Evolutionary conservation across 495 filamentous ascomycete species (phyloP).

Genomic region (Penicillium paxilli): DNA sequence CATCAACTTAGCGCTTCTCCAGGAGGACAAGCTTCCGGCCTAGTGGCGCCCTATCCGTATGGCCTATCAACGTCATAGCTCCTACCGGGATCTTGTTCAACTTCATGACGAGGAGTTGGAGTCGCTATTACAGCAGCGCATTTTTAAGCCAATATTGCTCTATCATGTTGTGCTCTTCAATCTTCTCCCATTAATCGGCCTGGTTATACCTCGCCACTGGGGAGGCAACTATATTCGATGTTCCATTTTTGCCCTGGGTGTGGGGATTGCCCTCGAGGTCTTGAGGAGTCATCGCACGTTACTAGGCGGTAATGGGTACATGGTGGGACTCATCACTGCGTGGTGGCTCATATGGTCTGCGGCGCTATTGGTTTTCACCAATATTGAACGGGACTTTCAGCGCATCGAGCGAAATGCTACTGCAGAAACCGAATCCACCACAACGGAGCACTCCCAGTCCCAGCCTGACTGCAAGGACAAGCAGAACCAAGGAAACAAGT

Average conservation of each 20-base stretch:
- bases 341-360: conserved; percentile 69
- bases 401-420: conserved; percentile 54
- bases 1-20: conserved; percentile 9
- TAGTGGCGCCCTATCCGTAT: conserved; percentile 29
- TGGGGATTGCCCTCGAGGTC: conserved; percentile 42
- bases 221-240: conserved; percentile 43
- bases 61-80: conserved; percentile 21
- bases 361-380: conserved; percentile 61
- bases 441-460: not conserved
- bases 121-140: conserved; percentile 27
- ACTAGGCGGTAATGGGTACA: conserved; percentile 63
- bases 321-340: conserved; percentile 61
- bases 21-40: conserved; percentile 5
- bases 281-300: conserved; percentile 48
- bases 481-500: not conserved
- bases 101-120: conserved; percentile 22
- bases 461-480: not conserved
- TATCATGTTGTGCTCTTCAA: conserved; percentile 36
- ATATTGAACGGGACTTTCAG: conserved; percentile 64
- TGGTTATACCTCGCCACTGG: conserved; percentile 32
- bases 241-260: conserved; percentile 52
- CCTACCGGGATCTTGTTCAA: conserved; percentile 22
- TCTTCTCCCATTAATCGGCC: conserved; percentile 28
- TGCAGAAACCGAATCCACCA: not conserved
- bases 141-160: conserved; percentile 38